Base-by-base conservation (phyloP, 1,284 basidiomycete species). In the Fistulinella cinereoalba region DNA sequence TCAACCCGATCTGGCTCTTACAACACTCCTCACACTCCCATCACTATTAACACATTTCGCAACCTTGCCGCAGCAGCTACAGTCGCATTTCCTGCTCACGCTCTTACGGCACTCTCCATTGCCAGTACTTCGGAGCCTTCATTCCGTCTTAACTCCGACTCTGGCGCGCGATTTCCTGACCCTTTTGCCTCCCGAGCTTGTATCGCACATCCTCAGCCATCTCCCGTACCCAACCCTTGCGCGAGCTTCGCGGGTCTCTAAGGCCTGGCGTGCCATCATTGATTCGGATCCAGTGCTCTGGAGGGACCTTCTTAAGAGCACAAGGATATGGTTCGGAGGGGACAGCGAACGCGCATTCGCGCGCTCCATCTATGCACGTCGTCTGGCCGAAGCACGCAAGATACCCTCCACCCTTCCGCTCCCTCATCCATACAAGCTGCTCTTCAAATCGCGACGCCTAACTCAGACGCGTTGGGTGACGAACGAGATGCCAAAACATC, bases 91-190 rank as follows among this genome's bases (percentile, higher is more conserved):
- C 56, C 77, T 94, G 40, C 80, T 93, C 50, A 88, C 86, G 21
- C 80, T 94, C 48, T 72, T 94, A 34, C 84, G 88, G 51, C 87
- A 90, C 58, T 91, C 91, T 11, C 83, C 90, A 3, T 75, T 93
- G 15, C 83, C 88, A 7, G 90, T 93, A 34, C 72, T 94, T 24
- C 84, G 91, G 45, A 87, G 84, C 5, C 68, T 93, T 13, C 87
- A 93, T 62, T 85, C 85, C 37, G 83, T 94, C 51, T 74, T 94
- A 54, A 85, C 85, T 1, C 89, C 90, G 24, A 90, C 88, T 7
- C 73, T 94, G 22, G 88, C 89, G 18, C 84, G 91, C 56, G 92
- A 94, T 67, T 94, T 93, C 64, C 75, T 94, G 53, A 88, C 85
- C 3, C 78, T 92, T 36, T 76, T 94, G 6, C 92, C 92, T 8